phyloP scores from a whole-genome alignment of 495 filamentous ascomycete species.

The Glutinoglossum americanum region DNA sequence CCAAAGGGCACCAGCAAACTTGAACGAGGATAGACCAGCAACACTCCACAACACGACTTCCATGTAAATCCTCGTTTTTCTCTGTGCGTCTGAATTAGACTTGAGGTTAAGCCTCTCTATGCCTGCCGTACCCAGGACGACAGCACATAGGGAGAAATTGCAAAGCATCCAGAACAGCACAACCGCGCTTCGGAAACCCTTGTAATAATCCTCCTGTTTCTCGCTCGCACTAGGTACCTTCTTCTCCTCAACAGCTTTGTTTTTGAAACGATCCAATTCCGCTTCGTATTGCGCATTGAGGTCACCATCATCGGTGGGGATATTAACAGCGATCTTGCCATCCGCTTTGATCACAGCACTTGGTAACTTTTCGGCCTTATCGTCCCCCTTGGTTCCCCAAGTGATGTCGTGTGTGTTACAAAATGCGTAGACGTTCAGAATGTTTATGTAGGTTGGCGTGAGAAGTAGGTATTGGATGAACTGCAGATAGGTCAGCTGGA shows the following conservation, averaged over 20 bases:
- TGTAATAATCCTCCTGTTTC: constrained; percentile 95
- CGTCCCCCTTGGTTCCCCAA: constrained; percentile 92
- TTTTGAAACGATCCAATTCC: constrained; percentile 52
- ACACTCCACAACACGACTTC: constrained; percentile 82
- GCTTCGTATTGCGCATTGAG: constrained; percentile 87
- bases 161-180: constrained; percentile 93
- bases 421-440: constrained; percentile 94
- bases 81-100: constrained; percentile 19
- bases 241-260: constrained; percentile 45
- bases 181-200: constrained; percentile 76
- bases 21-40: constrained; percentile 65
- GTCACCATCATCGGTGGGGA: constrained; percentile 68
- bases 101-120: constrained; percentile 37
- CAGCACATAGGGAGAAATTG: constrained; percentile 73
- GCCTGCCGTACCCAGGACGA: constrained; percentile 73
- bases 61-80: constrained; percentile 58
- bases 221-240: constrained; percentile 38
- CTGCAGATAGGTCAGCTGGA: constrained; percentile 14
- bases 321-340: constrained; percentile 83
- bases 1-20: constrained; percentile 83
- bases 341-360: constrained; percentile 66
- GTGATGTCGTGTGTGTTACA: constrained; percentile 96
- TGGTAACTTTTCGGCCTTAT: constrained; percentile 65
- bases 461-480: constrained; percentile 93
- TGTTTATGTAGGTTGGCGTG: constrained; percentile 88